Percentiles rank a stretch among this genome's conserved stretches.
These are phyloP conservation scores for Trametes punicea DNA, from an alignment of 768 basidiomycete species.

Conservation along the genomic window DNA sequence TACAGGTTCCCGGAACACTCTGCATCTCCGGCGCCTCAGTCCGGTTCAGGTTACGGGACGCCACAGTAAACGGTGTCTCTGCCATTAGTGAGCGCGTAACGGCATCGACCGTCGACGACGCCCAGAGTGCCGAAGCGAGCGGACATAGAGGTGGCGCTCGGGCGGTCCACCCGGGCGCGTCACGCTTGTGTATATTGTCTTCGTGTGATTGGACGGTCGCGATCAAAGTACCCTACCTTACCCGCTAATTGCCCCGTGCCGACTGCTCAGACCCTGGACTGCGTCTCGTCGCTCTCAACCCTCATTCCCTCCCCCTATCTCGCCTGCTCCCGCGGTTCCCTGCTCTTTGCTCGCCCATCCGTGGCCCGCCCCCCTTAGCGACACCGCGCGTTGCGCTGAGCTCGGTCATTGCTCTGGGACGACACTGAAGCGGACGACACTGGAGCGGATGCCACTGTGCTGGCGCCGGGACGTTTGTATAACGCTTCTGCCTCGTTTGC, in stretches of 20 bases:
- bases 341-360: background rate
- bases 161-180: background rate
- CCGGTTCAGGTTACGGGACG: constrained; percentile 34
- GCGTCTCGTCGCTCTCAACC: background rate
- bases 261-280: background rate
- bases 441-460: background rate
- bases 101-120: background rate
- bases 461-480: constrained; percentile 7
- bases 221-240: constrained; percentile 16
- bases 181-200: background rate
- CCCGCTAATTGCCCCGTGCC: constrained; percentile 12
- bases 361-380: background rate
- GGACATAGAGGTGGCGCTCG: no score
- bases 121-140: background rate
- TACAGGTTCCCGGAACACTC: constrained; percentile 29
- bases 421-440: background rate
- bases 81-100: background rate
- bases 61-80: constrained; percentile 26
- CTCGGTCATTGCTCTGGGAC: background rate
- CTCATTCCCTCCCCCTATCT: background rate
- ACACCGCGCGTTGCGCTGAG: background rate
- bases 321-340: background rate
- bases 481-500: constrained; percentile 5
- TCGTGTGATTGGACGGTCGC: constrained; percentile 12
- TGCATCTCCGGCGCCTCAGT: constrained; percentile 30